Percentiles rank a stretch among this genome's conserved stretches.
Conservation (phyloP, 1,284 basidiomycete species). For the Volvariella surrecta region DNA sequence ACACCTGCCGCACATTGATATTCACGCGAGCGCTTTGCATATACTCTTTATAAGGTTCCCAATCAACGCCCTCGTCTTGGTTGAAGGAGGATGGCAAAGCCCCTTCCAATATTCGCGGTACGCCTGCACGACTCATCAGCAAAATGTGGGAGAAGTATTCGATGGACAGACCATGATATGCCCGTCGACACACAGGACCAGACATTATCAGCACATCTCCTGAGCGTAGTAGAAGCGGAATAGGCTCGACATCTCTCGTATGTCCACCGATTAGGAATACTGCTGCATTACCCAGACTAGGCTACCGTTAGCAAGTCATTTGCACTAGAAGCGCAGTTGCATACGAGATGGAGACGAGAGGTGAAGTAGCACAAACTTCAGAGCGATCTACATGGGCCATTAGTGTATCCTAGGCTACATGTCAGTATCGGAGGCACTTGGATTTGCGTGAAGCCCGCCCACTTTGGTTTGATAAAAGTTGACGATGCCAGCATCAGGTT, state of each 20-base stretch:
- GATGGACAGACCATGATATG: constrained; percentile 63
- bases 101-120: constrained; percentile 78
- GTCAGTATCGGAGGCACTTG: not conserved
- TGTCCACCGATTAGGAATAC: constrained; percentile 84
- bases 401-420: constrained; percentile 58
- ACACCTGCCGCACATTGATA: constrained; percentile 85
- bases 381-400: constrained; percentile 94
- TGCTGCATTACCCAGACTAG: constrained; percentile 77
- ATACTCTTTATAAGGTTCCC: constrained; percentile 57
- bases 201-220: constrained; percentile 93
- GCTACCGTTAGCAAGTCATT: not conserved
- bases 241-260: constrained; percentile 68
- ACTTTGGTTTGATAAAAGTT: constrained; percentile 84
- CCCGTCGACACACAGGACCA: constrained; percentile 72
- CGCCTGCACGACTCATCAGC: constrained; percentile 37
- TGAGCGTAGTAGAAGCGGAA: constrained; percentile 75
- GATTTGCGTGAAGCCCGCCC: not conserved
- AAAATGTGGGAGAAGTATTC: not conserved
- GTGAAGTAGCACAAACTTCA: constrained; percentile 79
- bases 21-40: constrained; percentile 70
- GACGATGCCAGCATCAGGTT: constrained; percentile 89
- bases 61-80: constrained; percentile 23
- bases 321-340: constrained; percentile 17
- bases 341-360: constrained; percentile 86
- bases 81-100: constrained; percentile 63